These are phyloP conservation scores for Phytophthora rubi DNA, from an alignment of 352 stramenopile species.

Conservation along the genomic window DNA sequence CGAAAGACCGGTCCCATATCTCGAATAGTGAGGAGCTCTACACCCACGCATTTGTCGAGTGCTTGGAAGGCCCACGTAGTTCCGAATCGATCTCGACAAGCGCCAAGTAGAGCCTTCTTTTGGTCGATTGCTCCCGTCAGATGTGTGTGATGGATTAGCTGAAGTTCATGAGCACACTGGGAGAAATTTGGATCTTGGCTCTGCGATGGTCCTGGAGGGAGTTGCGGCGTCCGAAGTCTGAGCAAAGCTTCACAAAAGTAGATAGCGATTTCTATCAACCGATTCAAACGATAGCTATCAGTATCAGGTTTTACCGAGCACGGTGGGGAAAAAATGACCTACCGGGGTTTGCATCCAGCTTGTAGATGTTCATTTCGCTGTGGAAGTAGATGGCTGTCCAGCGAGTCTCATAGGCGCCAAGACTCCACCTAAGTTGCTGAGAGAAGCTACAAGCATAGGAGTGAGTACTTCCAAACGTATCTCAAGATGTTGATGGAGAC, in stretches of 20 bases:
- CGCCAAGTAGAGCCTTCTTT: conserved; percentile 40
- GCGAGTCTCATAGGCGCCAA: conserved; percentile 45
- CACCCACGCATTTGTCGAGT: conserved; percentile 19
- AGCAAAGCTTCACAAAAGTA: conserved; percentile 39
- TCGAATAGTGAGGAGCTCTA: conserved; percentile 24
- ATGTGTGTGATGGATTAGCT: conserved; percentile 43
- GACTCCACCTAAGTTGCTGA: conserved; percentile 48
- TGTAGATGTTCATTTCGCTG: conserved; percentile 54
- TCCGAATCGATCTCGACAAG: conserved; percentile 36
- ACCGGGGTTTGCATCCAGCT: conserved; percentile 61
- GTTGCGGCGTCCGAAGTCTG: conserved; percentile 31
- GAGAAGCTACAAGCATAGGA: conserved; percentile 35
- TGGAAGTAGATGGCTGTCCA: conserved; percentile 57
- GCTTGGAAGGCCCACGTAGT: conserved; percentile 18
- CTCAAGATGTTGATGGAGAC: not conserved
- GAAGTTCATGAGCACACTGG: conserved; percentile 48
- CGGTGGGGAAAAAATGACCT: not conserved
- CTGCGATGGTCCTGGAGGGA: conserved; percentile 24
- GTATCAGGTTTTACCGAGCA: not conserved
- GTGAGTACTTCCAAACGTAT: not conserved
- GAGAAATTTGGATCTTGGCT: conserved; percentile 38
- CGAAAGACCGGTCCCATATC: conserved; percentile 22
- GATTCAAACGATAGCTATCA: not conserved
- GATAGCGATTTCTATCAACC: conserved; percentile 41
- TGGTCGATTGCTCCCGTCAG: conserved; percentile 38